phyloP scores from a whole-genome alignment of 164 flowering plant species.

The Protea cynaroides region DNA sequence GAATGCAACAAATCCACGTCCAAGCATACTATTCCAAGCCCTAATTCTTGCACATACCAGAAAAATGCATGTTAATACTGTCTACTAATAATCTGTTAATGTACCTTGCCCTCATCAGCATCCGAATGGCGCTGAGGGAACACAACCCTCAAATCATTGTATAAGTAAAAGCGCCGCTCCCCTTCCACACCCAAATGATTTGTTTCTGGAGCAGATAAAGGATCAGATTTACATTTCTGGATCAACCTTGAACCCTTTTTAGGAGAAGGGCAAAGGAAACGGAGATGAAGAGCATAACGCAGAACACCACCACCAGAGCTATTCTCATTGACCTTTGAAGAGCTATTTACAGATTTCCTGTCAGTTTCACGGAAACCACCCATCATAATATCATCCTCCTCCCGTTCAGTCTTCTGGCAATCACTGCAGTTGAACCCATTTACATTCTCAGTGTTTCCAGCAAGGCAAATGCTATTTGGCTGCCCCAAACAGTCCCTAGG shows the following conservation, averaged over 20 bases:
- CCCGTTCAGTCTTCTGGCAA: constrained; percentile 12
- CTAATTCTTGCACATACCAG: too few species aligned
- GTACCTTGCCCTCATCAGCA: constrained; percentile 96
- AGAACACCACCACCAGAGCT: constrained; percentile 53
- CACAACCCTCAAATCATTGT: constrained; percentile 79
- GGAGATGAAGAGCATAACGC: constrained; percentile 92
- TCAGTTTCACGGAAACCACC: constrained; percentile 23
- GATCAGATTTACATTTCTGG: constrained; percentile 62
- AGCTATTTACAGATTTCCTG: constrained; percentile 32
- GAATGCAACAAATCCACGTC: too few species aligned
- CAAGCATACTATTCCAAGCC: too few species aligned
- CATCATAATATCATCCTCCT: constrained; percentile 19
- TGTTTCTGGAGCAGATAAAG: constrained; percentile 36
- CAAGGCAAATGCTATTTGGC: constrained; percentile 4
- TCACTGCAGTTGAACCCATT: constrained; percentile 9
- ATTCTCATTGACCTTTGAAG: constrained; percentile 47
- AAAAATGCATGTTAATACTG: too few species aligned
- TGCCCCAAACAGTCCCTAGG: constrained; percentile 9
- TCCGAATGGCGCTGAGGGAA: constrained; percentile 97
- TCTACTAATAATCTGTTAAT: not conserved
- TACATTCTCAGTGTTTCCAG: not conserved
- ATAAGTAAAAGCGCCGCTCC: constrained; percentile 81
- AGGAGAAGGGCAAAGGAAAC: constrained; percentile 60
- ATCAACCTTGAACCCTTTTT: constrained; percentile 49
- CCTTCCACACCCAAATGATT: constrained; percentile 27